These are phyloP conservation scores for Microbotryum violaceum DNA, from an alignment of 1,284 basidiomycete species.

Conservation along the genomic window DNA sequence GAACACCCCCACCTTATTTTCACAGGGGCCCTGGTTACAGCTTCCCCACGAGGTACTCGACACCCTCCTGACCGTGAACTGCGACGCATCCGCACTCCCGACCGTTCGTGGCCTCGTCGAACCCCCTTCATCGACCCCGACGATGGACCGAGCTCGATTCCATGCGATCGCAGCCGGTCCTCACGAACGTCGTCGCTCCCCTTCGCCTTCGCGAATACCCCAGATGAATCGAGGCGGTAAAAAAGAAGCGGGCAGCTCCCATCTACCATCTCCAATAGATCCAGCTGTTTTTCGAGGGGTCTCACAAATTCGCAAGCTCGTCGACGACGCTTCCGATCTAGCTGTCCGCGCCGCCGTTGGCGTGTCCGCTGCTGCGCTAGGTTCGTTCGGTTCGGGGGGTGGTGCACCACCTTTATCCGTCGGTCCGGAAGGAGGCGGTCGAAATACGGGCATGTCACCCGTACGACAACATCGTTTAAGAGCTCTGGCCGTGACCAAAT, in stretches of 20 bases:
- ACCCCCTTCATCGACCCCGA: constrained; percentile 18
- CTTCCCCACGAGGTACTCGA: constrained; percentile 72
- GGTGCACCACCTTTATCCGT: background rate
- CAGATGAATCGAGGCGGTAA: constrained; percentile 44
- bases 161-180: background rate
- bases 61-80: constrained; percentile 63
- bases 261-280: constrained; percentile 64
- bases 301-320: constrained; percentile 59
- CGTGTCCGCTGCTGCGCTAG: constrained; percentile 60
- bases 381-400: constrained; percentile 37
- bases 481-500: constrained; percentile 67
- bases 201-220: constrained; percentile 37
- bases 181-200: background rate
- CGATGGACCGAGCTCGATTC: constrained; percentile 11
- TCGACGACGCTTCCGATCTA: constrained; percentile 73
- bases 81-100: constrained; percentile 44
- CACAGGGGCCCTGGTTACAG: constrained; percentile 73
- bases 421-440: background rate
- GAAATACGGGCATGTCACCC: constrained; percentile 54
- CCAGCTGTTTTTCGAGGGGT: constrained; percentile 70
- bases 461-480: constrained; percentile 66
- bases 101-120: constrained; percentile 15
- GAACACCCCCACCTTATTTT: constrained; percentile 1
- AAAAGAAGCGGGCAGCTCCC: background rate
- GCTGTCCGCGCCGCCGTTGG: constrained; percentile 72